These are phyloP conservation scores for Fusarium continuum DNA, from an alignment of 2,329 filamentous ascomycete species.

Conservation along the genomic window DNA sequence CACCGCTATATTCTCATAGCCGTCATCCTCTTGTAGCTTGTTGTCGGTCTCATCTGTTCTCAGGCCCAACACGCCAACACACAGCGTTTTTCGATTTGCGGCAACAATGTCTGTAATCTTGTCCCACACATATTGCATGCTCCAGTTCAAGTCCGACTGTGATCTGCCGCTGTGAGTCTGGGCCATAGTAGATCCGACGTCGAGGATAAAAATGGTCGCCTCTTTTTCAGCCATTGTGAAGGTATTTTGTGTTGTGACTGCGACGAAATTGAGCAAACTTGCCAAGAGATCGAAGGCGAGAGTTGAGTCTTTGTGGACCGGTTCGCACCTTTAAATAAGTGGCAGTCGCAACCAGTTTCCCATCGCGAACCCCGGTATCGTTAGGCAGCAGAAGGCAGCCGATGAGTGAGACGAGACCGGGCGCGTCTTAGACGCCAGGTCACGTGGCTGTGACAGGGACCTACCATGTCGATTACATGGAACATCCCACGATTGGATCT, in stretches of 20 bases:
- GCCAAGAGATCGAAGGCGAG: background rate
- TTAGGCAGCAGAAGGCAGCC: slow-evolving; percentile 43
- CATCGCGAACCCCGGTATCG: slow-evolving; percentile 33
- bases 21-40: slow-evolving; percentile 71
- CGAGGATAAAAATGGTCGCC: slow-evolving; percentile 89
- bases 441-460: too few relatives aligned
- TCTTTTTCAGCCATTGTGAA: slow-evolving; percentile 87
- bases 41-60: slow-evolving; percentile 82
- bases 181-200: slow-evolving; percentile 87
- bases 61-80: slow-evolving; percentile 82
- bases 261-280: background rate
- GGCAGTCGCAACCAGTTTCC: slow-evolving; percentile 21
- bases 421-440: too few relatives aligned
- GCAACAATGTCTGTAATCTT: slow-evolving; percentile 77
- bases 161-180: slow-evolving; percentile 73
- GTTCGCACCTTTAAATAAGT: slow-evolving; percentile 23
- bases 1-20: slow-evolving; percentile 84
- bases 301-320: background rate
- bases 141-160: slow-evolving; percentile 87
- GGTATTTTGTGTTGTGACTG: background rate
- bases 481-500: too few relatives aligned
- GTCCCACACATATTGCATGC: slow-evolving; percentile 94
- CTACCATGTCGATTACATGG: too few relatives aligned
- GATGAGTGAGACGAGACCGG: too few relatives aligned
- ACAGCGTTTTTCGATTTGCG: slow-evolving; percentile 72